These are phyloP conservation scores for Lagenidium sp. DNA, from an alignment of 352 stramenopile species.

Conservation along the genomic window DNA sequence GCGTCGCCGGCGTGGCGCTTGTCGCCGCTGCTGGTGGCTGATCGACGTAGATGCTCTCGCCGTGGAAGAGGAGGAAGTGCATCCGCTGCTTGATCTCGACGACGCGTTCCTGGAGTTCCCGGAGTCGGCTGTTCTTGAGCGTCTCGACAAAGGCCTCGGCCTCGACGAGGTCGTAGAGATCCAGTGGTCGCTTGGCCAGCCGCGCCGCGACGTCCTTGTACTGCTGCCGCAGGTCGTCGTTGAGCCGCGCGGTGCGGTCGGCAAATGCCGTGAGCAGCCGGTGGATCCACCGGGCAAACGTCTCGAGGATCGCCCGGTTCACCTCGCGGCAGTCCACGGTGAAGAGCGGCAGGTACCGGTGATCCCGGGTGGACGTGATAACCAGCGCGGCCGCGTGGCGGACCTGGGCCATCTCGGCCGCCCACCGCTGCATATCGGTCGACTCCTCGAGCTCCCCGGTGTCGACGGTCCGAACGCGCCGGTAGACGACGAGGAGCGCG, in stretches of 20 bases:
- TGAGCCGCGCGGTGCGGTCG: slow-evolving; percentile 31
- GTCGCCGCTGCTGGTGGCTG: neutral
- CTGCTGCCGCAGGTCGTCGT: slow-evolving; percentile 43
- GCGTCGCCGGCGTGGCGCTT: neutral
- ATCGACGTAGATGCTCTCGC: slow-evolving; percentile 28
- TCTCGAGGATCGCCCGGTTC: slow-evolving; percentile 28
- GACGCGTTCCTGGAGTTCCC: slow-evolving; percentile 34
- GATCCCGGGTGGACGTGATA: slow-evolving; percentile 11
- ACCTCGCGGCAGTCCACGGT: slow-evolving; percentile 39
- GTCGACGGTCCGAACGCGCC: slow-evolving; percentile 13
- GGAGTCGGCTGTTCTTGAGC: slow-evolving; percentile 32
- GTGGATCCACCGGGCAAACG: slow-evolving; percentile 28
- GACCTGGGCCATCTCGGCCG: slow-evolving; percentile 17
- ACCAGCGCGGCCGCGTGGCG: slow-evolving; percentile 16
- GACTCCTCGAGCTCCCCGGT: slow-evolving; percentile 6
- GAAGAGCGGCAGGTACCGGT: slow-evolving; percentile 31
- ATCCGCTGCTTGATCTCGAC: slow-evolving; percentile 46
- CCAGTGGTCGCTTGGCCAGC: slow-evolving; percentile 48
- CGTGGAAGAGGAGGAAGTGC: slow-evolving; percentile 56
- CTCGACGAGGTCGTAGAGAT: slow-evolving; percentile 71
- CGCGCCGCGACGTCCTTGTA: slow-evolving; percentile 67
- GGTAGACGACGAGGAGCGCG: slow-evolving; percentile 21
- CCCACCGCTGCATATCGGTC: slow-evolving; percentile 19
- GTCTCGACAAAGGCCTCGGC: slow-evolving; percentile 39
- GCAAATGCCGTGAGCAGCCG: slow-evolving; percentile 39